A percentile compares a stretch with the other conserved stretches of the same genome.
phyloP scores from a whole-genome alignment of 2,329 filamentous ascomycete genomes.

The Microcyclospora pomicola region DNA sequence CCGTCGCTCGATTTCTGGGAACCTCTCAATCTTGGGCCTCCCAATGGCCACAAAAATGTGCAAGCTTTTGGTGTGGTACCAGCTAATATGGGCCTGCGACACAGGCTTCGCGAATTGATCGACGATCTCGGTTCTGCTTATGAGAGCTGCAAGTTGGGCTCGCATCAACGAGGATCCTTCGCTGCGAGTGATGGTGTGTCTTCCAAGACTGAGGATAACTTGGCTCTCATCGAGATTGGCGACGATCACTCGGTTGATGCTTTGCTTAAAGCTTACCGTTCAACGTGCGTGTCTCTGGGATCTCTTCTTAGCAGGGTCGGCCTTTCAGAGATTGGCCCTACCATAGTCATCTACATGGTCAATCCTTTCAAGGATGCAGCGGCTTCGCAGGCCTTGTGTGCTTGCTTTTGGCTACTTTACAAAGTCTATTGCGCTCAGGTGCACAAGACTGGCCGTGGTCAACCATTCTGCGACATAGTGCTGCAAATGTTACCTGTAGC shows the following conservation, averaged over 20 bases:
- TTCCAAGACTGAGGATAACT: constrained; percentile 20
- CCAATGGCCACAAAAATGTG: constrained; percentile 57
- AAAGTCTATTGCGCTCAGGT: constrained; percentile 50
- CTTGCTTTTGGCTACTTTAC: constrained; percentile 59
- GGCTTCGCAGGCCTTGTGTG: constrained; percentile 49
- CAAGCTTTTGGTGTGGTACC: constrained; percentile 59
- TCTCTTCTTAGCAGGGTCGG: constrained; percentile 13
- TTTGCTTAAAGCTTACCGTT: constrained; percentile 11
- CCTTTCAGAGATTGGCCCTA: constrained; percentile 28
- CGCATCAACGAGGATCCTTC: constrained; percentile 34
- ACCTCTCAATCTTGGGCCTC: constrained; percentile 58
- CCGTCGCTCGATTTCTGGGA: constrained; percentile 72
- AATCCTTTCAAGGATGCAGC: constrained; percentile 42
- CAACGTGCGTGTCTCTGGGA: constrained; percentile 15
- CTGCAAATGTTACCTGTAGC: constrained; percentile 61
- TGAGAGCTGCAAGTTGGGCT: constrained; percentile 58
- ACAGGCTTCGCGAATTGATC: constrained; percentile 50
- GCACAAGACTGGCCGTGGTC: constrained; percentile 46
- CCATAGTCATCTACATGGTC: constrained; percentile 60
- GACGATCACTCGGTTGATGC: constrained; percentile 7
- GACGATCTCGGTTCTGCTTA: constrained; percentile 56
- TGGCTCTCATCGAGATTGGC: constrained; percentile 23
- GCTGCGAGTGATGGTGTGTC: constrained; percentile 22
- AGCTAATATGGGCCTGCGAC: constrained; percentile 46
- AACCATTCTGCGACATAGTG: constrained; percentile 44